Evolutionary conservation across 768 basidiomycete species (phyloP), one percentile per base, ranked within the genome.

Genomic region (Leccinum longicurvipes): DNA sequence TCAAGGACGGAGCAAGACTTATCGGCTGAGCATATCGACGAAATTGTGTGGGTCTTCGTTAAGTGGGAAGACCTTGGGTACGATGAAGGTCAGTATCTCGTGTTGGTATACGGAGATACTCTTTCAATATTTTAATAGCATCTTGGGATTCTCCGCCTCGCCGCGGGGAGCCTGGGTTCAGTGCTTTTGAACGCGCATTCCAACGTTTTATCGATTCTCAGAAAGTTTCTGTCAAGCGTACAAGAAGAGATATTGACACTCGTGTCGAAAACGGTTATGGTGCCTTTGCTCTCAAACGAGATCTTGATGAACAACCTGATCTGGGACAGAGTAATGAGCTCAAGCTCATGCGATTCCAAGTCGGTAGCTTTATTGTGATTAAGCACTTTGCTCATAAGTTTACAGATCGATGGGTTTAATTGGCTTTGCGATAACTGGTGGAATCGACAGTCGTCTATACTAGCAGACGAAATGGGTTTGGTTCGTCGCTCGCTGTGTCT

Each of bases 401-500:
- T 42, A 50, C 53, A 89, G 87, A 79, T 88, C 8, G 86, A 89
- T 27, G 90, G 89, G 31, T 85, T 91, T 51, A 90, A 91, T 53
- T 92, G 89, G 91, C 76, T 93, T 46, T 86, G 82, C 60, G 82
- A 86, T 60, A 92, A 93, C 59, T 95, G 93, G 93, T 92, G 87
- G 86, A 85, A 82, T 60, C 79, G 77, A 42, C 92, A 92, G 58
- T 83, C 84, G 42, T 92, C 87, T 58, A 95, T 95, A 59, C 80
- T 98, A 21, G 96, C 97, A 3, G 97, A 99, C 67, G 97, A 98
- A 71, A 98, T 99, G 97, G 94, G 94, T 56, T 73, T 94, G 68
- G 93, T 91, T 69, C 50, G 77, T 67, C 25, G 23, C 41, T 36
- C 47, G 23, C 55, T 31, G 10, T 4, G 34, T 25, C 23, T 19